These are phyloP conservation scores for Cystoderma amianthinum DNA, from an alignment of 768 basidiomycete genomes.

Conservation along the genomic window DNA sequence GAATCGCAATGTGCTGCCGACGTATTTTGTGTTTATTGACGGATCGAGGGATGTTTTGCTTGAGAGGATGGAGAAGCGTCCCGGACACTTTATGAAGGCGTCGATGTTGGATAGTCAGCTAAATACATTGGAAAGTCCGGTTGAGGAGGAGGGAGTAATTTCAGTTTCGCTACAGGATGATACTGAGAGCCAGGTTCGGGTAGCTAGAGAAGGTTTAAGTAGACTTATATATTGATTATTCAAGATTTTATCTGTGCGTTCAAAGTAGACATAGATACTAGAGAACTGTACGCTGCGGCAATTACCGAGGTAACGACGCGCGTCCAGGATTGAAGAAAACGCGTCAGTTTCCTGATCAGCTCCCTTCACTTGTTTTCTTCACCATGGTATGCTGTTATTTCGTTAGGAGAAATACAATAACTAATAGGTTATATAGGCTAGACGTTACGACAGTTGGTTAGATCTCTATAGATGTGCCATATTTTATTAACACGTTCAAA, in stretches of 20 bases:
- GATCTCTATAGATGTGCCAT: slow-evolving; percentile 2
- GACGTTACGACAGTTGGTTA: slow-evolving; percentile 89
- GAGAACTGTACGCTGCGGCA: slow-evolving; percentile 19
- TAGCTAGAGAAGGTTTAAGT: slow-evolving; percentile 34
- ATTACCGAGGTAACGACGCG: slow-evolving; percentile 36
- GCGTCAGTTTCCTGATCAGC: slow-evolving; percentile 28
- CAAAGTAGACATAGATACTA: not conserved
- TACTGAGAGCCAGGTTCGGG: slow-evolving; percentile 50
- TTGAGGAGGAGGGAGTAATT: slow-evolving; percentile 62
- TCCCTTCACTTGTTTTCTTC: slow-evolving; percentile 15
- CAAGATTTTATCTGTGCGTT: not conserved
- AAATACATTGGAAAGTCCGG: slow-evolving; percentile 61
- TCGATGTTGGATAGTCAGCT: slow-evolving; percentile 79
- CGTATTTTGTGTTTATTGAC: slow-evolving; percentile 78
- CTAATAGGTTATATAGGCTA: slow-evolving; percentile 45
- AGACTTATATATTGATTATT: not conserved
- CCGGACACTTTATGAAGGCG: slow-evolving; percentile 81
- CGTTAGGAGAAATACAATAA: not conserved
- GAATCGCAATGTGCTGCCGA: slow-evolving; percentile 31
- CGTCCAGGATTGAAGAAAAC: slow-evolving; percentile 27
- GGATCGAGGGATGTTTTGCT: slow-evolving; percentile 48
- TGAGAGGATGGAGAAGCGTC: slow-evolving; percentile 56
- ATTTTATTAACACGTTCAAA: slow-evolving; percentile 16
- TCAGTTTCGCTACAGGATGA: slow-evolving; percentile 43
- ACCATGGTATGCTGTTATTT: slow-evolving; percentile 38